A percentile compares a stretch with the other conserved stretches of the same genome.
These are phyloP conservation scores for Firmiana major DNA, from an alignment of 345 rosid species.

Conservation along the genomic window DNA sequence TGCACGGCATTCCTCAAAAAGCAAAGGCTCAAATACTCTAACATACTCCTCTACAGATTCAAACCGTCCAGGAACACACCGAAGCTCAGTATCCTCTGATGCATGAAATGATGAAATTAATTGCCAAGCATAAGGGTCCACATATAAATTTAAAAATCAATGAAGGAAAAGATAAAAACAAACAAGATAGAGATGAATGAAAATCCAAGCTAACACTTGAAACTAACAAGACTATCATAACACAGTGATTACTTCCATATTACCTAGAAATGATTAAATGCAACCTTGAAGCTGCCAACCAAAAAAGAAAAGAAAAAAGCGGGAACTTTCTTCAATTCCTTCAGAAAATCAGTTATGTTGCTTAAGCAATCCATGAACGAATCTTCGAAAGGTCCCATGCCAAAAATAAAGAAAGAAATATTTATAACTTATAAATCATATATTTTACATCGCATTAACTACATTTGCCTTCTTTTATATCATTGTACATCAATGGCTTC, in stretches of 20 bases:
- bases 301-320: not conserved
- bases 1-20: slow-evolving; percentile 99
- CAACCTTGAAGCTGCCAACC: not conserved
- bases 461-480: not conserved
- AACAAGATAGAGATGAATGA: not conserved
- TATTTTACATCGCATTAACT: not conserved
- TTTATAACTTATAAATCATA: not conserved
- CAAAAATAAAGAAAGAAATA: not conserved
- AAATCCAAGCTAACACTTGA: not conserved
- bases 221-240: not conserved
- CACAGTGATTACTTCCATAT: not conserved
- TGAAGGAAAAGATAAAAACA: not conserved
- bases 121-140: not conserved
- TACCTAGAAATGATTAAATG: not conserved
- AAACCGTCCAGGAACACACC: slow-evolving; percentile 84
- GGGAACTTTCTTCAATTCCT: not conserved
- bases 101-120: slow-evolving; percentile 17
- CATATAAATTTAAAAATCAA: not conserved
- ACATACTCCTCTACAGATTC: slow-evolving; percentile 89
- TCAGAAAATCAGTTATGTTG: not conserved
- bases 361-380: not conserved
- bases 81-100: slow-evolving; percentile 87
- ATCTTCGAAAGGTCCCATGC: not conserved
- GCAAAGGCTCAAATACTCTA: slow-evolving; percentile 95
- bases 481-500: not conserved